Percentiles rank a stretch among this genome's conserved stretches.
These are phyloP conservation scores for Mortierella sp. DNA, from an alignment of 371 early-diverging fungal genomes.

Conservation along the genomic window DNA sequence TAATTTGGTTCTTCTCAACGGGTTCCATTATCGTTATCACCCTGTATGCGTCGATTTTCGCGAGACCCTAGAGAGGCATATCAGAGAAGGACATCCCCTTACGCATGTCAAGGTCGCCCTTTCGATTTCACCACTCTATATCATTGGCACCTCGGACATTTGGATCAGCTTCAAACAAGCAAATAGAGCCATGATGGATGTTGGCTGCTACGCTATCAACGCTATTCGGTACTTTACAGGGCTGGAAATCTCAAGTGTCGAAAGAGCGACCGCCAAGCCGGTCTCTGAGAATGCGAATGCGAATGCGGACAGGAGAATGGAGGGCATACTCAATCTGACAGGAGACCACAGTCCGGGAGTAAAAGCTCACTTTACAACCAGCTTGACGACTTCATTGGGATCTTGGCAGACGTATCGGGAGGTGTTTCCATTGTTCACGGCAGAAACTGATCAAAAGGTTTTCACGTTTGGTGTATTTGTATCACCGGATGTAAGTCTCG, in stretches of 20 bases:
- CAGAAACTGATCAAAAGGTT: slow-evolving; percentile 47
- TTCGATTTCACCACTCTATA: slow-evolving; percentile 16
- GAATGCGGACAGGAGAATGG: slow-evolving; percentile 36
- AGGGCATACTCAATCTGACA: slow-evolving; percentile 23
- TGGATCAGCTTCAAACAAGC: slow-evolving; percentile 55
- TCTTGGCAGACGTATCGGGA: slow-evolving; percentile 22
- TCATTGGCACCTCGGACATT: slow-evolving; percentile 54
- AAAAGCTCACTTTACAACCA: slow-evolving; percentile 7
- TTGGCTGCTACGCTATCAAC: slow-evolving; percentile 55
- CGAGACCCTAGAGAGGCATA: slow-evolving; percentile 29
- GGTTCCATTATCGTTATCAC: slow-evolving; percentile 60
- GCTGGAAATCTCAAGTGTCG: slow-evolving; percentile 23
- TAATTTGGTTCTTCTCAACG: slow-evolving; percentile 57
- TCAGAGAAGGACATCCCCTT: slow-evolving; percentile 14
- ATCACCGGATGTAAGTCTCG: slow-evolving; percentile 32
- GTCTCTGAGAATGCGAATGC: slow-evolving; percentile 22
- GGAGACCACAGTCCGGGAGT: background rate
- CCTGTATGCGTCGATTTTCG: slow-evolving; percentile 44
- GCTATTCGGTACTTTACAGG: slow-evolving; percentile 47
- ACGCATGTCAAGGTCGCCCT: slow-evolving; percentile 9
- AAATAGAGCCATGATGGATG: slow-evolving; percentile 59
- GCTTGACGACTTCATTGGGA: slow-evolving; percentile 26
- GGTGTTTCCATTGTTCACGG: slow-evolving; percentile 10
- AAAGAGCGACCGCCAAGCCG: slow-evolving; percentile 25
- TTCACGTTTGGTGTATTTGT: slow-evolving; percentile 49